phyloP scores from a whole-genome alignment of 2,329 filamentous ascomycete species.

The Sporothrix humicola region DNA sequence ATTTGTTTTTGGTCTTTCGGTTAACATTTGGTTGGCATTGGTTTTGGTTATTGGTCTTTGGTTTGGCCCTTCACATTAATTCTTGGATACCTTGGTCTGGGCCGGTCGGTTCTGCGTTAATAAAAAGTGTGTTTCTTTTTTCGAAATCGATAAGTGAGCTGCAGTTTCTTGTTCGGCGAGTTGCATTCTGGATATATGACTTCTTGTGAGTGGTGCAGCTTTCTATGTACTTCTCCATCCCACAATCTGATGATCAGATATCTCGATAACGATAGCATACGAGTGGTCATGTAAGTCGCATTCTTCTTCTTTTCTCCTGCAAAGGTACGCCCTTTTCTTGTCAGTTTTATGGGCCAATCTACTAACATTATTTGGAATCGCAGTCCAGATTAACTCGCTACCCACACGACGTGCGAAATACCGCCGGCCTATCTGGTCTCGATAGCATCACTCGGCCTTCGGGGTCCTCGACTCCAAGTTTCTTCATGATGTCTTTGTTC shows the following conservation, averaged over 20 bases:
- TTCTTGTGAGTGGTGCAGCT: background rate
- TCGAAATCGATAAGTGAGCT: background rate
- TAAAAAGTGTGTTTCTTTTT: background rate
- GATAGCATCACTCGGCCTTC: background rate
- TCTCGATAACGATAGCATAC: background rate
- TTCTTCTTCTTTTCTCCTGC: background rate
- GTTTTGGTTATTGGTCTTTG: too few species aligned
- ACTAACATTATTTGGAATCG: background rate
- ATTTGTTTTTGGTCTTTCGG: background rate
- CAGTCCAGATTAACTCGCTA: background rate
- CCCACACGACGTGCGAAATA: background rate
- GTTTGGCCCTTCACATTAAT: background rate
- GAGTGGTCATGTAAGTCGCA: background rate
- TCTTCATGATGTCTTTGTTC: too few species aligned
- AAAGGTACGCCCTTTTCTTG: background rate
- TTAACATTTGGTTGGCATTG: background rate
- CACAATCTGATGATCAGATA: too few species aligned
- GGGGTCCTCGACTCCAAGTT: background rate
- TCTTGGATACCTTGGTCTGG: slow-evolving; percentile 5
- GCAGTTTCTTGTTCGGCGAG: background rate
- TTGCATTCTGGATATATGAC: background rate
- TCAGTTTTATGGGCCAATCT: background rate
- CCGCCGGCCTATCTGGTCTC: background rate
- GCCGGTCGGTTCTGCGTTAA: background rate
- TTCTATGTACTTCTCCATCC: background rate